Conservation (phyloP, 129 eudicot genomes). For the Erigeron canadensis region DNA sequence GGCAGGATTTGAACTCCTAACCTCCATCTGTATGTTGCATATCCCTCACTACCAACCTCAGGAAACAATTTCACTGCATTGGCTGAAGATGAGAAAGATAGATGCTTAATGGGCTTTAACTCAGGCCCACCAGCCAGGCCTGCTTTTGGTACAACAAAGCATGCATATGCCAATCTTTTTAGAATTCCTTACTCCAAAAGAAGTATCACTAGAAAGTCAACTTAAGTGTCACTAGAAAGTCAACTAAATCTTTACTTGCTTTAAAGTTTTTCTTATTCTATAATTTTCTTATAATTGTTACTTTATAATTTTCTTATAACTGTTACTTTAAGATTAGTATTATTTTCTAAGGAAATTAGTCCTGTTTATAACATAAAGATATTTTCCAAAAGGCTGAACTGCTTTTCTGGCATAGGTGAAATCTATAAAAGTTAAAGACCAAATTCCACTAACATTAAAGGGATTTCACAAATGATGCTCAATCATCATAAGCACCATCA, state of each 20-base stretch:
- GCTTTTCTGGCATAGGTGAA: constrained; percentile 41
- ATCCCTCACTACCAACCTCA: no score
- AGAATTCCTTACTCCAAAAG: constrained; percentile 34
- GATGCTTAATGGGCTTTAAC: constrained; percentile 28
- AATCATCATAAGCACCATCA: constrained; percentile 42
- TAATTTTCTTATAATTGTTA: constrained; percentile 30
- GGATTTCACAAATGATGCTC: constrained; percentile 37
- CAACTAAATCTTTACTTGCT: constrained; percentile 29
- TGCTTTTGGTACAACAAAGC: constrained; percentile 28
- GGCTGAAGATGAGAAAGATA: constrained; percentile 12
- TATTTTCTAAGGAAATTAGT: constrained; percentile 11
- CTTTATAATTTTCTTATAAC: constrained; percentile 34
- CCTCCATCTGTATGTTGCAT: no score
- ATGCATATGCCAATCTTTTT: constrained; percentile 32
- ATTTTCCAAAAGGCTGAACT: constrained; percentile 30
- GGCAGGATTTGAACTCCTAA: no score
- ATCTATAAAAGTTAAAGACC: constrained; percentile 39
- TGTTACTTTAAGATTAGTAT: constrained; percentile 26
- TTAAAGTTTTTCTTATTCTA: constrained; percentile 12
- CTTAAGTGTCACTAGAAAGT: constrained; percentile 33
- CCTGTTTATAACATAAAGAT: constrained; percentile 26
- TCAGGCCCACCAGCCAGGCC: constrained; percentile 21
- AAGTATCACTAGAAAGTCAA: constrained; percentile 37
- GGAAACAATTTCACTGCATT: constrained; percentile 12
- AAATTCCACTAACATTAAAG: constrained; percentile 45